Conservation (phyloP, 164 flowering plant genomes). For the Euptelea pleiosperma region DNA sequence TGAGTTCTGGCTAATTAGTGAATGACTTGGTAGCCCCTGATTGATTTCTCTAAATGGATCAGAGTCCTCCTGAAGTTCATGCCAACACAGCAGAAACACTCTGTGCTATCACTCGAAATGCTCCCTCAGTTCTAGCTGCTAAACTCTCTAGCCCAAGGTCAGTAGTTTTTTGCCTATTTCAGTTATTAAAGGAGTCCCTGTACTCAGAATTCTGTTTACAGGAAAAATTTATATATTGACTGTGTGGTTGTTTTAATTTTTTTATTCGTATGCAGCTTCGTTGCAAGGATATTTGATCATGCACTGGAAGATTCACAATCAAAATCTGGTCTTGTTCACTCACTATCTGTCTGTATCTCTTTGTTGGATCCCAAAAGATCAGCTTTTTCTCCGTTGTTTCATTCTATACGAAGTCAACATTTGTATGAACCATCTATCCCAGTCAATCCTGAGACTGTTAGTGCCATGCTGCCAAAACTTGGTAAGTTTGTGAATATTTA, state of each 20-base stretch:
- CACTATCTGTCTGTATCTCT: constrained; percentile 86
- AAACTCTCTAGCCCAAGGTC: constrained; percentile 89
- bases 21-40: neutral
- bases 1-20: constrained; percentile 3
- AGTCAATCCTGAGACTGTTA: constrained; percentile 70
- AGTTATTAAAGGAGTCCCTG: no score
- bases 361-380: constrained; percentile 88
- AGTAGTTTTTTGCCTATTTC: constrained; percentile 13
- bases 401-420: constrained; percentile 74
- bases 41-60: constrained; percentile 15
- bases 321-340: constrained; percentile 81
- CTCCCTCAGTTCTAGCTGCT: constrained; percentile 71
- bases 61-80: constrained; percentile 92
- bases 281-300: constrained; percentile 74
- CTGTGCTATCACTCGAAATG: constrained; percentile 76
- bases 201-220: neutral
- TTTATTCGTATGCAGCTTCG: constrained; percentile 57
- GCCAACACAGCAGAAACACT: constrained; percentile 94
- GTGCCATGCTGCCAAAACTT: constrained; percentile 90
- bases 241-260: constrained; percentile 1
- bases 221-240: neutral
- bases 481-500: constrained; percentile 42
- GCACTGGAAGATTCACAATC: constrained; percentile 77
- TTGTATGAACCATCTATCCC: constrained; percentile 63
- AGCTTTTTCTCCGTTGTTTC: constrained; percentile 43